phyloP scores from a whole-genome alignment of 345 rosid species.

The Eucalyptus tenuipes region DNA sequence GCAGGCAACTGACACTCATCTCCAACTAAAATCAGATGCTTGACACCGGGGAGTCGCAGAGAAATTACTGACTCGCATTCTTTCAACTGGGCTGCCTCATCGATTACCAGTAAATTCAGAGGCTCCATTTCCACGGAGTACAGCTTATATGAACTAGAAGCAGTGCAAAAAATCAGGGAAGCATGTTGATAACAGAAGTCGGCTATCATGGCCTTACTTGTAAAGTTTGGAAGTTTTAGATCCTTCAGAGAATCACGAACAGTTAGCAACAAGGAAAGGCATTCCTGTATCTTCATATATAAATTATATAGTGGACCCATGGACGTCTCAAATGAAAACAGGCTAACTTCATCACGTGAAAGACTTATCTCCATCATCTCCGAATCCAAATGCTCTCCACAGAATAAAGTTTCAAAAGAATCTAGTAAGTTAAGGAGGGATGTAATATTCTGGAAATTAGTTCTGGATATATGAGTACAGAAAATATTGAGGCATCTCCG shows the following conservation, averaged over 20 bases:
- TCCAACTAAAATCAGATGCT: neutral
- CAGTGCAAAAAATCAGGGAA: neutral
- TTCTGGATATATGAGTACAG: neutral
- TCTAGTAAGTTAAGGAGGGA: neutral
- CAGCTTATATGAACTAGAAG: neutral
- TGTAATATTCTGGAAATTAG: neutral
- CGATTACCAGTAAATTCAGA: neutral
- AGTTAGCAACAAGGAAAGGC: neutral
- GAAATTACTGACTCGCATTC: neutral
- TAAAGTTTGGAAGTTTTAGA: neutral
- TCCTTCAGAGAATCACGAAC: neutral
- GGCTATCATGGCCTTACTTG: neutral
- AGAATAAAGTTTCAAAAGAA: neutral
- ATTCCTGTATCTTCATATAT: neutral
- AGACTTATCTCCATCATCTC: neutral
- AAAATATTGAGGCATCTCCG: neutral
- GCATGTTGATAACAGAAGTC: neutral
- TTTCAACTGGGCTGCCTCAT: neutral
- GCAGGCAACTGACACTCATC: neutral
- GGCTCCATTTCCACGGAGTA: neutral
- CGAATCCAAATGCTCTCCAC: neutral
- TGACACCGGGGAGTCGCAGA: neutral
- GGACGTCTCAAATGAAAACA: neutral
- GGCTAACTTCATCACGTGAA: neutral
- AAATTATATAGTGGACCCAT: neutral